Evolutionary conservation across 441 rosid genomes (phyloP), one percentile per base, ranked within the genome.

Genomic region (Gossypium davidsonii): DNA sequence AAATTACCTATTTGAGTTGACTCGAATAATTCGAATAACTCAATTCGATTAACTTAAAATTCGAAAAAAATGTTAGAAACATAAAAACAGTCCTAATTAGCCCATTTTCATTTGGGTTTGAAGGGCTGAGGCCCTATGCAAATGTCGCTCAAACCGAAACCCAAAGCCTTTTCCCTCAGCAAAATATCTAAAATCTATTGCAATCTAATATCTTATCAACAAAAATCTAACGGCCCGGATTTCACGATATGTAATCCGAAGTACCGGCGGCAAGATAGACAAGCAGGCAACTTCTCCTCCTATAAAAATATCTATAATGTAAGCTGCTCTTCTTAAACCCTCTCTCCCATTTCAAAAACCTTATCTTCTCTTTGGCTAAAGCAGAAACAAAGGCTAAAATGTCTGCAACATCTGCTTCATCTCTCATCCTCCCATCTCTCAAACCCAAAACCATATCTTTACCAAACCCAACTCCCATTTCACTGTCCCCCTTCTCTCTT

Each of bases 331-430:
- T 42, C 28, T 15, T 21, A 14, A 67, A 67, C 71, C 52, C 77
- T 71, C 39, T 53, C 55, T 55, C 15, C 53, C 52, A 0, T 64
- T 39, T 20, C 69, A 18, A 9, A 71, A 77, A 64, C 83, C 78
- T 81, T 82, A 81, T 64, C n/a, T 52, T 74, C n/a, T 52, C 71
- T n/a, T 51, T 10, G 62, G 1, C 8, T 63, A 44, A 23, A 12
- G 37, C 71, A 70, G 18, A 58, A 20, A 74, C 8, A 12, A 66
- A 7, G 39, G 39, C 58, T 11, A 15, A 62, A 17, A 89, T 91
- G 93, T 73, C 95, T 80, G 83, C 81, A 0, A 37, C 87, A 70
- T 85, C 89, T 3, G 88, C 92, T 42, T 81, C 93, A 6, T 86
- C 94, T 14, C 87, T 87, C 0, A 76, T 85, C 49, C 90, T 88